Conservation (phyloP, 2,329 filamentous ascomycete species). For the Tolypocladium pustulatum region DNA sequence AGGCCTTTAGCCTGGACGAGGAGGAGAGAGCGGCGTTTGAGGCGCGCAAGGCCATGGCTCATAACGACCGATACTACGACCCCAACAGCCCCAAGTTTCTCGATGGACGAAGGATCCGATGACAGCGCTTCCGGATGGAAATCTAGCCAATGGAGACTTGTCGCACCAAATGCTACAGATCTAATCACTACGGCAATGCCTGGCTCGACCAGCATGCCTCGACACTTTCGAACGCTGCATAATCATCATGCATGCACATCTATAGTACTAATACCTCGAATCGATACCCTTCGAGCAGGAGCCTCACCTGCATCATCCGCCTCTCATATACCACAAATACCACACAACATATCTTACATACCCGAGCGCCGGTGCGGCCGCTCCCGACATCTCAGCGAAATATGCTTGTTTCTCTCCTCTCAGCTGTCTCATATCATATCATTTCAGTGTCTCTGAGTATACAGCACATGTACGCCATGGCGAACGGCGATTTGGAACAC, state of each 20-base stretch:
- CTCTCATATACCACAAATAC: not conserved
- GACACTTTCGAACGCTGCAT: not conserved
- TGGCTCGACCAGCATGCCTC: not conserved
- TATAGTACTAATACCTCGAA: not conserved
- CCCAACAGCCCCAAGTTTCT: constrained; percentile 40
- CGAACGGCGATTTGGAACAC: not conserved
- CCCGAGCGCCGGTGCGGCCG: not conserved
- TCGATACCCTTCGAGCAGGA: not conserved
- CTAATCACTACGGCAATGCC: not conserved
- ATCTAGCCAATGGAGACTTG: not conserved
- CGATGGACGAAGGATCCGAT: constrained; percentile 40
- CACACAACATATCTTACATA: not conserved
- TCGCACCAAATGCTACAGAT: not conserved
- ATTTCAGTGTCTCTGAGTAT: not conserved
- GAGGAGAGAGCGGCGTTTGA: constrained; percentile 52
- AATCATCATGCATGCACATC: not conserved
- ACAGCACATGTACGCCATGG: not conserved
- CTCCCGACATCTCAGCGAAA: not conserved
- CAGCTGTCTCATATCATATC: not conserved
- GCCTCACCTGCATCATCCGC: not conserved
- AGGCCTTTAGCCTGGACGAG: constrained; percentile 55
- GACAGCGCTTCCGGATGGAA: constrained; percentile 3
- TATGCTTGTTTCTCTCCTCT: not conserved
- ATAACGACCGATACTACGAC: constrained; percentile 38
- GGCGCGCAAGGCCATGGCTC: constrained; percentile 36